Evolutionary conservation across 352 stramenopile genomes (phyloP).

Genomic region (Pythium folliculosum): DNA sequence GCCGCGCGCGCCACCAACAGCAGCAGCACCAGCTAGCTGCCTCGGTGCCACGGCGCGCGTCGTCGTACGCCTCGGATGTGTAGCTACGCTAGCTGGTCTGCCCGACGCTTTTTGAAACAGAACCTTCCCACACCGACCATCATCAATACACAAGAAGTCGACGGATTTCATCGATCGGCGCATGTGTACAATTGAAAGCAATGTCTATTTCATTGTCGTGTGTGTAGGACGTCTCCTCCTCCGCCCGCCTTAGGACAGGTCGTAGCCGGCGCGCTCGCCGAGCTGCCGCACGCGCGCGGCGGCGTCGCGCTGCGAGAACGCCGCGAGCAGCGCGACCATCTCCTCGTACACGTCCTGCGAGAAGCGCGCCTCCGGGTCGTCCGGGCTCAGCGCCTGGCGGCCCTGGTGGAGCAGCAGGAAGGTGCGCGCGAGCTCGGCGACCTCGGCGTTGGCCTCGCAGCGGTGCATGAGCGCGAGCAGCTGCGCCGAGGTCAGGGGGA

Average conservation of each 20-base stretch:
- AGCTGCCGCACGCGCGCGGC: constrained; percentile 46
- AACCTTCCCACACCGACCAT: no score
- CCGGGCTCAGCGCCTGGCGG: constrained; percentile 4
- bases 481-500: constrained; percentile 48
- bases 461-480: constrained; percentile 50
- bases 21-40: no score
- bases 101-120: no score
- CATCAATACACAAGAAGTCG: no score
- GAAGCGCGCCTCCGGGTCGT: constrained; percentile 41
- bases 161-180: no score
- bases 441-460: constrained; percentile 49
- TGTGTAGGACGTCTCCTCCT: no score
- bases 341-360: constrained; percentile 58
- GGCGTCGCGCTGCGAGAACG: constrained; percentile 50
- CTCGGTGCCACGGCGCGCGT: no score
- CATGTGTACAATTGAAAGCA: no score
- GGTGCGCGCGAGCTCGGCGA: constrained; percentile 54
- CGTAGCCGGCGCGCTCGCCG: constrained; percentile 30
- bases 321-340: constrained; percentile 42
- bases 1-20: background rate
- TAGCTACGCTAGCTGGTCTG: no score
- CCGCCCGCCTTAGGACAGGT: constrained; percentile 16
- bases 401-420: constrained; percentile 75
- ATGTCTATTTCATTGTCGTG: no score
- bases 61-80: no score